Base-by-base conservation (phyloP, 2,329 filamentous ascomycete species). In the Botrytis porri region DNA sequence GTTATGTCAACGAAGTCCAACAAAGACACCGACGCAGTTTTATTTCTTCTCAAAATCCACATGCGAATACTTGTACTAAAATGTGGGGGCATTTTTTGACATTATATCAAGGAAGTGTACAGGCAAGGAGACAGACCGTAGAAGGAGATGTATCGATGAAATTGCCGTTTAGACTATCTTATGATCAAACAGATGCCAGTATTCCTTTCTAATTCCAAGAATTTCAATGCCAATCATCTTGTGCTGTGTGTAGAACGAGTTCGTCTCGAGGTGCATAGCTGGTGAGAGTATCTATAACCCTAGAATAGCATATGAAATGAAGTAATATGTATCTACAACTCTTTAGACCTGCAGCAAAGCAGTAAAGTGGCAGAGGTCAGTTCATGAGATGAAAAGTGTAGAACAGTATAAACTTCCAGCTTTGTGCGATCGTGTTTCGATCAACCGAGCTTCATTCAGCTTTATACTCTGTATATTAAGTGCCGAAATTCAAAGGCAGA, bases 91-190 rank as follows among this genome's bases (percentile, higher is more conserved):
- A 57, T 1, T 9, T 29, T 6, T 57, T 57, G 14, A 57, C 6
- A 29, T 32, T 18, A 3, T 3, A 57, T 57, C 51, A 57, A 29
- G 51, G 14, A 32, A 29, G 14, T 29, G 51, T 18, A 57, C 51
- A 0, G 1, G 14, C 1, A 29, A 1, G 12, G 3, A 18, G 4
- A 18, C 2, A 16, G 6, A 29, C n/a, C 3, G 6, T 8, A 18
- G 51, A 57, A 57, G 51, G 1, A 4, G 18, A 29, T 4, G 14
- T 5, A 29, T 54, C 3, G 12, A 57, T 57, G 1, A 18, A 9
- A 57, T 57, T 57, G 14, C 8, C 4, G 14, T 29, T 57, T 57
- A 57, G 51, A 57, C n/a, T 57, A 57, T 57, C 14, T 6, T 8
- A 57, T 29, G n/a, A 29, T 29, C n/a, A 57, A 0, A 29, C 18